Evolutionary conservation across 1,284 basidiomycete genomes (phyloP), one percentile per base, ranked within the genome.

Genomic region (Cryptococcus maquisensis): DNA sequence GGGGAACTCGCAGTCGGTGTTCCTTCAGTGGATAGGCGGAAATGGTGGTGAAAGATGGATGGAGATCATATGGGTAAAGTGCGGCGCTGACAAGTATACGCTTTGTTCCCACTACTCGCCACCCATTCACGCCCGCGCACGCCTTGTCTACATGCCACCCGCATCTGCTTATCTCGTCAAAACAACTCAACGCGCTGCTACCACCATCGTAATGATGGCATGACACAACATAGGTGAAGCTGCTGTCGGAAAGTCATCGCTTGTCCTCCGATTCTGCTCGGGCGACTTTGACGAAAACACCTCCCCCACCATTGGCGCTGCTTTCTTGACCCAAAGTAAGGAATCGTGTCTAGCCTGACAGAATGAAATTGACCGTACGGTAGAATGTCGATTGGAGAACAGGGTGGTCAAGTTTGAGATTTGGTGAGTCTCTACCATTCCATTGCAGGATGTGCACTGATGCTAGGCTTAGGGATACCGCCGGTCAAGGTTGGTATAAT

Each of bases 231-330:
- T 71, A 95, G 91, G 95, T 66, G 96, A 98, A 81, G 93, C 95
- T 58, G 95, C 96, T 55, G 96, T 99, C 52, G 96, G 96, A 62
- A 99, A 99, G 81, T 97, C 94, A n/a, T 98, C 94, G 24, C 86
- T 99, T 55, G 96, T 98, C 39, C 84, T 98, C 59, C 87, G 96
- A 75, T 99, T 99, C 53, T 61, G 63, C 26, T 66, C 68, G 57
- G 72, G 66, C 55, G 61, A 75, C 56, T 76, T 75, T 54, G 73
- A 73, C 62, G 74, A 74, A 60, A 74, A 77, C 64, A 77, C 75
- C 38, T 69, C 65, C 72, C 96, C 96, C 13, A 99, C 96, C 20
- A 99, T 98, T 70, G 96, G 95, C 49, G 90, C 92, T 48, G 93
- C 93, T 4, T 96, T 96, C 69, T 55, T 75, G 35, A 74, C 73